These are phyloP conservation scores for Populus trichocarpa DNA, from an alignment of 441 rosid species.

Conservation along the genomic window DNA sequence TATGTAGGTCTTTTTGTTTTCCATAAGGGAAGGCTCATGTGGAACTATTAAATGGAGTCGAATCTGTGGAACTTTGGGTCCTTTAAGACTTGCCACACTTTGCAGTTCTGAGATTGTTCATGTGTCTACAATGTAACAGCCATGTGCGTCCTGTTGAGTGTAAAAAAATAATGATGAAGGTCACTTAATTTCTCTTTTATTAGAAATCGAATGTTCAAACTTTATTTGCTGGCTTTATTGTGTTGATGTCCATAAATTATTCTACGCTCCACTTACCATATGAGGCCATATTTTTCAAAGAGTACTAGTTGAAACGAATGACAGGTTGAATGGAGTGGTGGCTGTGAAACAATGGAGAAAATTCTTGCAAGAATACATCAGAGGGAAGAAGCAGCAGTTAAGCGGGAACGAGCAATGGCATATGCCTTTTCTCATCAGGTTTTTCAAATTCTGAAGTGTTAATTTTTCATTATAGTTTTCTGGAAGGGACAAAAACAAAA, in stretches of 20 bases:
- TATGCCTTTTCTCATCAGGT: slow-evolving; percentile 98
- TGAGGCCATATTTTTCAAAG: neutral
- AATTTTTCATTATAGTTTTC: neutral
- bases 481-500: slow-evolving; percentile 3
- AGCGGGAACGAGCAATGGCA: slow-evolving; percentile 87
- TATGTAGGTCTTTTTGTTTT: neutral
- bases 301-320: slow-evolving; percentile 9
- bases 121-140: neutral
- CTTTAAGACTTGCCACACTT: neutral
- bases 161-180: neutral
- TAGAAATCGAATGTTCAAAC: neutral
- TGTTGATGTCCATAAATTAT: neutral
- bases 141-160: neutral
- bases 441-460: neutral
- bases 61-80: neutral
- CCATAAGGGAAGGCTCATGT: neutral
- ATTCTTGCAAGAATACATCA: slow-evolving; percentile 64
- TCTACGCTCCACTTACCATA: neutral
- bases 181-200: neutral
- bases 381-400: slow-evolving; percentile 87
- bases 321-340: slow-evolving; percentile 91
- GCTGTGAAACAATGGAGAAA: slow-evolving; percentile 70
- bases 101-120: neutral
- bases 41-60: neutral
- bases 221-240: neutral